A percentile compares a stretch with the other conserved stretches of the same genome.
These are phyloP conservation scores for Tetracladium maxilliforme DNA, from an alignment of 2,329 filamentous ascomycete species.

Conservation along the genomic window DNA sequence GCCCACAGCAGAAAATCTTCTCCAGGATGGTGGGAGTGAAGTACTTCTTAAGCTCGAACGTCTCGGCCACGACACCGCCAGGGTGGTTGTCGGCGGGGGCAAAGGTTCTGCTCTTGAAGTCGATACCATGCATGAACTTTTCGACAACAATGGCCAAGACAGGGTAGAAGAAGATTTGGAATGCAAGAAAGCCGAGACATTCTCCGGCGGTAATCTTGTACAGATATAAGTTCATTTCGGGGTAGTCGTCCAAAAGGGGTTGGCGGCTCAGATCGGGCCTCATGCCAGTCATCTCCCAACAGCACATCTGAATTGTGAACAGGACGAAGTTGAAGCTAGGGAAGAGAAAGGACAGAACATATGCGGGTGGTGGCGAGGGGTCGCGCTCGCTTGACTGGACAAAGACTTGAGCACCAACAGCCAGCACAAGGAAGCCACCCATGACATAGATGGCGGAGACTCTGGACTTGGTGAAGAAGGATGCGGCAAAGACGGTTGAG, in stretches of 20 bases:
- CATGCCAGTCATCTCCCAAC: slow-evolving; percentile 6
- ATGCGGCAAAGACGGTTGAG: slow-evolving; percentile 29
- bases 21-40: slow-evolving; percentile 8
- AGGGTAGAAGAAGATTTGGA: slow-evolving; percentile 44
- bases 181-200: slow-evolving; percentile 39
- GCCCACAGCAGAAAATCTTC: no score
- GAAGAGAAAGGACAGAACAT: no score
- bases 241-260: slow-evolving; percentile 47
- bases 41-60: slow-evolving; percentile 10
- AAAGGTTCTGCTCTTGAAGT: slow-evolving; percentile 15
- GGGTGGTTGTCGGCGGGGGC: slow-evolving; percentile 9
- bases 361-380: slow-evolving; percentile 6
- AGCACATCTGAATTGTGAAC: slow-evolving; percentile 10
- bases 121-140: slow-evolving; percentile 36
- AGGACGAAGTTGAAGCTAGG: slow-evolving; percentile 8
- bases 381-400: slow-evolving; percentile 2
- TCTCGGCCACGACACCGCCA: slow-evolving; percentile 10
- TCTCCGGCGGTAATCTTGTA: slow-evolving; percentile 36
- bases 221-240: slow-evolving; percentile 38
- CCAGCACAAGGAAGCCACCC: slow-evolving; percentile 40
- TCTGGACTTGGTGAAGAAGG: slow-evolving; percentile 48
- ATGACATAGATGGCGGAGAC: slow-evolving; percentile 48
- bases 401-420: slow-evolving; percentile 38
- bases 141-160: slow-evolving; percentile 43
- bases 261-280: slow-evolving; percentile 23